A percentile compares a stretch with the other conserved stretches of the same genome.
Conservation (phyloP, 2,329 filamentous ascomycete species). For the Sphaerulina vaccinii region DNA sequence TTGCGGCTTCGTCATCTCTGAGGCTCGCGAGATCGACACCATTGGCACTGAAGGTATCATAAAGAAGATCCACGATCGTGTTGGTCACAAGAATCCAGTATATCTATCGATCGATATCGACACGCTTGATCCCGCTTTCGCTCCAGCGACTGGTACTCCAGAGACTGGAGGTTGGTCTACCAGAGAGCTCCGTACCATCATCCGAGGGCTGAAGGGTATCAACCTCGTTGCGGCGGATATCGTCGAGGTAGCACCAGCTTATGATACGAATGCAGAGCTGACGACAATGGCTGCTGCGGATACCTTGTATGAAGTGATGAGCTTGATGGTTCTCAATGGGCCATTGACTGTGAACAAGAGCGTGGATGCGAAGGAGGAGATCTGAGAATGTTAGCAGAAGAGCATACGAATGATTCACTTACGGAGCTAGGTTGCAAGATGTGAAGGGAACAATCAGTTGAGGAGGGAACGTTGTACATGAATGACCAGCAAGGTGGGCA, state of each 20-base stretch:
- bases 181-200: conserved; percentile 68
- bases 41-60: conserved; percentile 71
- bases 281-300: conserved; percentile 83
- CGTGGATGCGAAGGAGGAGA: conserved; percentile 24
- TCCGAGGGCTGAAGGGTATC: conserved; percentile 66
- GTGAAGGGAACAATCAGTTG: background rate
- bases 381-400: conserved; percentile 9
- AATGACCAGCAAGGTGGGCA: conserved; percentile 1
- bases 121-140: conserved; percentile 80
- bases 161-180: conserved; percentile 77
- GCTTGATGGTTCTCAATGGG: conserved; percentile 72
- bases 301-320: conserved; percentile 80
- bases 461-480: background rate
- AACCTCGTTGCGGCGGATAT: conserved; percentile 80
- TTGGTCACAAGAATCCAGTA: conserved; percentile 65
- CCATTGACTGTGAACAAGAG: conserved; percentile 55
- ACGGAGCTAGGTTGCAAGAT: no score
- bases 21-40: conserved; percentile 69
- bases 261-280: conserved; percentile 75
- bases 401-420: background rate
- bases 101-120: conserved; percentile 87
- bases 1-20: conserved; percentile 78
- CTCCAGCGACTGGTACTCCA: conserved; percentile 71
- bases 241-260: conserved; percentile 87
- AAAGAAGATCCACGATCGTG: conserved; percentile 70